Conservation (phyloP, 2,329 filamentous ascomycete species). For the Calonectria pseudoturangicola region DNA sequence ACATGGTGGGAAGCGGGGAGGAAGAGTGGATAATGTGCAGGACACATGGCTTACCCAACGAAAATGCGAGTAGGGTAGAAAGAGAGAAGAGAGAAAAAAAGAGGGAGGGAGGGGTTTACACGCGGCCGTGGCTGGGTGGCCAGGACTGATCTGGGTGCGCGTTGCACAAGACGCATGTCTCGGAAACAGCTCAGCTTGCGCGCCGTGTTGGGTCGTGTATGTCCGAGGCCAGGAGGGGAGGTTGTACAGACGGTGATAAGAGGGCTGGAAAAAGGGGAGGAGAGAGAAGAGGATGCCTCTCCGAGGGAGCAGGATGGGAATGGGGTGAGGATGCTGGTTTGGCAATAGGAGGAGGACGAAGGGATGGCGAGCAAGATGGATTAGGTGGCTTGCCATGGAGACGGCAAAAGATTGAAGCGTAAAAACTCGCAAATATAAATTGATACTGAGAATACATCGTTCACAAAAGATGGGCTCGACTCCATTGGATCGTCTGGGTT, state of each 20-base stretch:
- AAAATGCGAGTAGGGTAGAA: not conserved
- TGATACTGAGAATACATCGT: no score
- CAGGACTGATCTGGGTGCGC: not conserved
- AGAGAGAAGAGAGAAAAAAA: not conserved
- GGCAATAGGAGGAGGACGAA: no score
- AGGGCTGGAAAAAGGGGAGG: not conserved
- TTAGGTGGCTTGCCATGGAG: no score
- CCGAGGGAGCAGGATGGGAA: not conserved
- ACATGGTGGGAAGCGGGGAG: not conserved
- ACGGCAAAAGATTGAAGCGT: no score
- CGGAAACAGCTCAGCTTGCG: slow-evolving; percentile 22
- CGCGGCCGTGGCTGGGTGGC: slow-evolving; percentile 7
- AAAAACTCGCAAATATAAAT: no score
- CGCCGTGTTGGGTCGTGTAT: not conserved
- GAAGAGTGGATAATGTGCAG: not conserved
- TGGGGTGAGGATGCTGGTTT: no score
- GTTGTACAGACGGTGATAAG: not conserved
- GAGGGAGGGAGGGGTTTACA: not conserved
- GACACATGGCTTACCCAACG: not conserved
- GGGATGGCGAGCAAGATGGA: no score
- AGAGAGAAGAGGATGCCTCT: not conserved
- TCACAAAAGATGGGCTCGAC: no score
- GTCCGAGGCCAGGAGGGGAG: not conserved
- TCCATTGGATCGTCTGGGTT: no score
- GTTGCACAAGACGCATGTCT: slow-evolving; percentile 16